Base-by-base conservation (phyloP, 192 early-diverging fungal genomes). In the Podila minutissima region DNA sequence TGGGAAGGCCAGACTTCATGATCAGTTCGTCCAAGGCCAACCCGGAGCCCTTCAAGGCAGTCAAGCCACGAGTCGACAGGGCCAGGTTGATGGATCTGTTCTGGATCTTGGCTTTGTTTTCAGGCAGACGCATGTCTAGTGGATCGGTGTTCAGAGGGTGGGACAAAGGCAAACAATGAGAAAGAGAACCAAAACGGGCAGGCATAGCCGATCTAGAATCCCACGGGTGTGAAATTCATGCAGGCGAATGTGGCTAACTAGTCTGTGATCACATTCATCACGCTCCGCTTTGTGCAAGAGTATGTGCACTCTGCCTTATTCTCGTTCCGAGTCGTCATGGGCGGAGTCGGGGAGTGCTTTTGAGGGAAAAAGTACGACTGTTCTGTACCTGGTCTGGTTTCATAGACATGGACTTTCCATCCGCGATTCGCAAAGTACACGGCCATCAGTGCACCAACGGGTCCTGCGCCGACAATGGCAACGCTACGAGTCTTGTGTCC, bases 71-170 rank as follows among this genome's bases (percentile, higher is more conserved):
- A 62, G 87, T 86, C 0, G 95, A 97, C 11, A 99, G 87, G 8
- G 97, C 97, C 78, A 99, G 79, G 69, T 99, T 99, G 77, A 99
- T 99, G 12, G 96, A 97, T 57, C 92, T 89, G 64, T 94, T 88
- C 72, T 82, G 85, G 62, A 87, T 74, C 33, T 75, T 75, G 31
- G 68, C 67, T 63, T 84, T 83, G 62, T 91, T 84, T 66, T 91
- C 89, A 0, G 89, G 90, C 59, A 89, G 53, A 38, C 93, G 83
- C 85, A 90, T 87, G 51, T 93, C 93, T 89, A 71, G 9, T 28
- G 22, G 49, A 51, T 20, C 15, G 4, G 57, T 65, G 12, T n/a
- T 24, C n/a, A 41, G 22, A 55, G 50, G 9, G 26, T 57, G 5
- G 17, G 53, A n/a, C 32, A 20, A 46, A 32, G 5, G 13, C 3